Evolutionary conservation across 1,139 yeast species (phyloP).

Genomic region (Scheffersomyces lignicola): DNA sequence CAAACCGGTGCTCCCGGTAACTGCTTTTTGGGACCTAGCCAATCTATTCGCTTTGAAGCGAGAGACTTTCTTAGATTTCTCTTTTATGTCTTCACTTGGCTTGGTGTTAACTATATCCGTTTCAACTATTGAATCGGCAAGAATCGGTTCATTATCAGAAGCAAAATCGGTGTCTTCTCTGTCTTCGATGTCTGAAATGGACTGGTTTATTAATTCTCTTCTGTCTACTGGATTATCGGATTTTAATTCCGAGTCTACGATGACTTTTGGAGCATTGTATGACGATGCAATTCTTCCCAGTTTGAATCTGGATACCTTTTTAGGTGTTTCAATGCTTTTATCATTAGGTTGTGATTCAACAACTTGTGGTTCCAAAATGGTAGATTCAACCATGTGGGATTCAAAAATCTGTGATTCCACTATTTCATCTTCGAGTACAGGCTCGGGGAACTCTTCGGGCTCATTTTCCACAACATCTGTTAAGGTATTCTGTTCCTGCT

Average conservation of each 20-base stretch:
- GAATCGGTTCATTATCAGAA: slow-evolving; percentile 2
- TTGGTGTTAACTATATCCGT: slow-evolving; percentile 12
- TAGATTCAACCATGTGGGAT: too few species aligned
- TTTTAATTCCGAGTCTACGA: neutral
- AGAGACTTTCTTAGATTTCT: slow-evolving; percentile 18
- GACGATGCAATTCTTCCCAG: neutral
- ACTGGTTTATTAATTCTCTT: slow-evolving; percentile 13
- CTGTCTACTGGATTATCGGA: slow-evolving; percentile 18
- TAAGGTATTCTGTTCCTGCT: slow-evolving; percentile 10
- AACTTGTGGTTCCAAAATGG: too few species aligned
- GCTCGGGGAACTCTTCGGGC: too few species aligned
- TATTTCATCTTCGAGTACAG: too few species aligned
- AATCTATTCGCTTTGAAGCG: slow-evolving; percentile 22
- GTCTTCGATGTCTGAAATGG: slow-evolving; percentile 18
- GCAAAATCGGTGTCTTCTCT: too few species aligned
- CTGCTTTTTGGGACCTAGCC: neutral
- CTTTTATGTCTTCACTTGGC: too few species aligned
- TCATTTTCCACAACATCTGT: slow-evolving; percentile 9
- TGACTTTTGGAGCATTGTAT: neutral
- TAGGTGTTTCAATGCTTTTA: too few species aligned
- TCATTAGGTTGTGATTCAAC: too few species aligned
- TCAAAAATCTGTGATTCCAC: too few species aligned
- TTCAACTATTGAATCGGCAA: neutral
- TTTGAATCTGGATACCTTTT: slow-evolving; percentile 3
- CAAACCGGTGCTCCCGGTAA: neutral